Percentiles rank a stretch among this genome's conserved stretches.
Evolutionary conservation across 2,329 filamentous ascomycete genomes (phyloP).

Genomic region (Ophiostoma ips): DNA sequence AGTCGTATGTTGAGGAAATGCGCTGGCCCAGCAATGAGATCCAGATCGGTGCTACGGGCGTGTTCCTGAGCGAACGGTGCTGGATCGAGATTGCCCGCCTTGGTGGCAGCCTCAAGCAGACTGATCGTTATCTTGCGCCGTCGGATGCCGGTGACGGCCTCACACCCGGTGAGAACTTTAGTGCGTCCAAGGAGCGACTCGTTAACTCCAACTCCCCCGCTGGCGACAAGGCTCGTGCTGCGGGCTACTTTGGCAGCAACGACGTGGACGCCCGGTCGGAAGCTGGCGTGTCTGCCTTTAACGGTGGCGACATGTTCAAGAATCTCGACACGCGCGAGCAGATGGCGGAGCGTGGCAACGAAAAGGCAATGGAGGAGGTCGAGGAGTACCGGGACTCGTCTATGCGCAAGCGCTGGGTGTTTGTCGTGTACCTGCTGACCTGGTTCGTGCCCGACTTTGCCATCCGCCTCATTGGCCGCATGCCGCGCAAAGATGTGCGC

Average conservation of each 20-base stretch:
- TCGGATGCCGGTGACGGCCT: constrained; percentile 52
- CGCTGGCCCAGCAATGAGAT: constrained; percentile 89
- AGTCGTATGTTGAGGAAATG: constrained; percentile 82
- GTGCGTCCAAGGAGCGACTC: constrained; percentile 47
- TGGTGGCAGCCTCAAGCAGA: constrained; percentile 43
- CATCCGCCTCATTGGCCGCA: constrained; percentile 63
- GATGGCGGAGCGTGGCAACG: constrained; percentile 89
- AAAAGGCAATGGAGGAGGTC: constrained; percentile 79
- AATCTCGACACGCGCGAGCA: constrained; percentile 88
- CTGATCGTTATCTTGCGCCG: constrained; percentile 30
- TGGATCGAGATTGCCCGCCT: constrained; percentile 84
- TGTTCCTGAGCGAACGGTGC: constrained; percentile 90
- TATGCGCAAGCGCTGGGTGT: constrained; percentile 82
- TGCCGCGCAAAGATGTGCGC: constrained; percentile 84
- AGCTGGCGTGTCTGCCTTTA: constrained; percentile 79
- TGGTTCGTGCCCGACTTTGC: constrained; percentile 78
- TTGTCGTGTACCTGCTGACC: constrained; percentile 69
- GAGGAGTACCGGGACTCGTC: constrained; percentile 67
- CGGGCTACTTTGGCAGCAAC: constrained; percentile 65
- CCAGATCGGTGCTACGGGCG: constrained; percentile 75
- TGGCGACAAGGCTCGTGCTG: constrained; percentile 56
- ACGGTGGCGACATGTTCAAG: constrained; percentile 93
- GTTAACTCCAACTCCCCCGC: constrained; percentile 35
- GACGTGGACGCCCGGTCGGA: constrained; percentile 81
- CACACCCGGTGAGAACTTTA: constrained; percentile 46